Base-by-base conservation (phyloP, 2,329 filamentous ascomycete species). In the Aspergillus pseudoglaucus region DNA sequence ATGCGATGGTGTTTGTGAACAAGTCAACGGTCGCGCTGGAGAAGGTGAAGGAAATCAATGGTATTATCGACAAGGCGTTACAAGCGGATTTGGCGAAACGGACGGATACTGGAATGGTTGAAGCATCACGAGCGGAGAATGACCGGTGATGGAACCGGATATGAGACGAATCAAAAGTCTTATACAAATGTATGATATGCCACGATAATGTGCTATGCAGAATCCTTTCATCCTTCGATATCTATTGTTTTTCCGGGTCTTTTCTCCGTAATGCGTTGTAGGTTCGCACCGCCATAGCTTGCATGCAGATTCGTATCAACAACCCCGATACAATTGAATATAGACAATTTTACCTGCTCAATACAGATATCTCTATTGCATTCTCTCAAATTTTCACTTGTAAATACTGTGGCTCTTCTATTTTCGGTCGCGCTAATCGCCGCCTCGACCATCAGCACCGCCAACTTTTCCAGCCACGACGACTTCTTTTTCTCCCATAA, bases 111-210 rank as follows among this genome's bases (percentile, higher is more conserved):
- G 83, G 95, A 64, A 84, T 84, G 62, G 88, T 87, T 38, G 89
- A 89, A 33, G 88, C 95, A 72, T 80, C 88, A 54, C 88, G 87
- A 47, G 82, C 84, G 20, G 88, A 95, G 62, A 97, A 97, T 69
- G 88, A 86, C 59, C 83, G 89, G 71, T 84, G 77, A 78, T 58
- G 9, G 33, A 7, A 6, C 14, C 14, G 33, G 15, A 17, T 17
- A 35, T 35, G 14, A 17, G 33, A 17, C n/a, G 6, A 35, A 35
- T 7, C 15, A n/a, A 7, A n/a, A n/a, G 33, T 6, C 14, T 2
- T 17, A 37, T 17, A n/a, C 33, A 37, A 37, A 18, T n/a, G 33
- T 37, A 37, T 37, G 33, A 37, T 15, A 37, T 37, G 33, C 9
- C 25, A 30, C 10, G 25, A 30, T 30, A 30, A 30, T 30, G 25